Base-by-base conservation (phyloP, 2,329 filamentous ascomycete genomes). In the Fusarium anguioides region DNA sequence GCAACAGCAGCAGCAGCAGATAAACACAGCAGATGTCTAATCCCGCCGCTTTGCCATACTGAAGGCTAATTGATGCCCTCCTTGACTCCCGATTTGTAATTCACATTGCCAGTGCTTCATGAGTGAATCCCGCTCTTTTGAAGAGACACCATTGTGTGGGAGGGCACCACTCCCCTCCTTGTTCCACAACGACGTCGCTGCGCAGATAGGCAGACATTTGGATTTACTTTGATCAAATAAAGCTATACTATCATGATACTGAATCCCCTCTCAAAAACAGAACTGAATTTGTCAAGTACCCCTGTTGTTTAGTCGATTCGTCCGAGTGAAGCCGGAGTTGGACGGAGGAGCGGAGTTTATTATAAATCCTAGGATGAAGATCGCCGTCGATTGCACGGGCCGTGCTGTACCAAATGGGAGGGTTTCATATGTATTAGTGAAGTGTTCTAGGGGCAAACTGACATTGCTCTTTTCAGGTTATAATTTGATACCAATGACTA, bases 111-210 rank as follows among this genome's bases (percentile, higher is more conserved):
- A 14, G 29, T 31, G 14, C 29, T 31, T 6, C 27, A 31, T 12
- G 12, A 29, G 37, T 24, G 54, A 68, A 68, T 68, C 55, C 65
- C 65, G 65, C 65, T 68, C 65, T 68, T 68, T 68, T 68, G 65
- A 57, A 37, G 8, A 68, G 60, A 68, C 65, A 61, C 65, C 65
- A 27, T 54, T 44, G 24, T 52, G 39, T 64, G 29, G 56, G 39
- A 64, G 31, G 45, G 46, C 49, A 52, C 33, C 54, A 68, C 64
- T 66, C 65, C 65, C 65, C 65, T 60, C 64, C 56, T 54, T 51
- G 56, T 62, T 37, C 21, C 49, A 62, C 45, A 54, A n/a, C 54
- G 61, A 57, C 47, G 48, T 55, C 51, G 64, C 50, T 49, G 40
- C 46, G 60, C 52, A 60, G 64, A 47, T 35, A 68, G 65, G 61